Percentiles rank a stretch among this genome's conserved stretches.
phyloP scores from a whole-genome alignment of 116 monocot species.

The Dioscorea cayenensis region DNA sequence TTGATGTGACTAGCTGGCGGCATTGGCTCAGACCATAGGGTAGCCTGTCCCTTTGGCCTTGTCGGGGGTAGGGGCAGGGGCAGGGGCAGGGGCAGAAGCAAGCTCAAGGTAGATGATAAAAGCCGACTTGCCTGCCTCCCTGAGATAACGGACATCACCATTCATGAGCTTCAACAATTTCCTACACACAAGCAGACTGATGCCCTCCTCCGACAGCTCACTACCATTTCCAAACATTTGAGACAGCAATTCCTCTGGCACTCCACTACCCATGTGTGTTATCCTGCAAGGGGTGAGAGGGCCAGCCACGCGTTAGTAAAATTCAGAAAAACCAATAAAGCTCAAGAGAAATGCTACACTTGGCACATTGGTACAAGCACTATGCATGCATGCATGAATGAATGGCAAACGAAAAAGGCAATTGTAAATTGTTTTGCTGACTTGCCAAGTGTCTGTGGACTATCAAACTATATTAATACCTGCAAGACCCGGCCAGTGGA shows the following conservation, averaged over 20 bases:
- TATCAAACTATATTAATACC: no score
- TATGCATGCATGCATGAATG: no score
- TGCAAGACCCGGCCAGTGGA: no score
- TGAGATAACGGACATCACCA: constrained; percentile 70
- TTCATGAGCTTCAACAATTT: constrained; percentile 88
- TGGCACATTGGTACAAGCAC: no score
- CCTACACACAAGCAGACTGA: constrained; percentile 74
- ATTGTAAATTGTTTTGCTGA: no score
- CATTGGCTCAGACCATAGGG: not conserved
- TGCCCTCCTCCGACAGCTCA: constrained; percentile 56
- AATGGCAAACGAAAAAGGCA: no score
- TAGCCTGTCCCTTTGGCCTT: not conserved
- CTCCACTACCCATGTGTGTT: constrained; percentile 52
- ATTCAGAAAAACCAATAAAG: no score
- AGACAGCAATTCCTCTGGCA: constrained; percentile 64
- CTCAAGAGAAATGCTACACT: no score
- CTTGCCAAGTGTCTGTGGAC: no score
- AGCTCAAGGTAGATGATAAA: constrained; percentile 75
- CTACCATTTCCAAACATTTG: constrained; percentile 66
- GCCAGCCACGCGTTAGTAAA: not conserved
- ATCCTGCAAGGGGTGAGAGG: constrained; percentile 40
- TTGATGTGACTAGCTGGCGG: no score
- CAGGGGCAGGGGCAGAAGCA: constrained; percentile 51
- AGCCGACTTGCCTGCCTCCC: constrained; percentile 66
- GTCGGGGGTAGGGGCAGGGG: no score